A percentile compares a stretch with the other conserved stretches of the same genome.
These are phyloP conservation scores for Pseudocercospora cruenta DNA, from an alignment of 2,329 filamentous ascomycete species.

Conservation along the genomic window DNA sequence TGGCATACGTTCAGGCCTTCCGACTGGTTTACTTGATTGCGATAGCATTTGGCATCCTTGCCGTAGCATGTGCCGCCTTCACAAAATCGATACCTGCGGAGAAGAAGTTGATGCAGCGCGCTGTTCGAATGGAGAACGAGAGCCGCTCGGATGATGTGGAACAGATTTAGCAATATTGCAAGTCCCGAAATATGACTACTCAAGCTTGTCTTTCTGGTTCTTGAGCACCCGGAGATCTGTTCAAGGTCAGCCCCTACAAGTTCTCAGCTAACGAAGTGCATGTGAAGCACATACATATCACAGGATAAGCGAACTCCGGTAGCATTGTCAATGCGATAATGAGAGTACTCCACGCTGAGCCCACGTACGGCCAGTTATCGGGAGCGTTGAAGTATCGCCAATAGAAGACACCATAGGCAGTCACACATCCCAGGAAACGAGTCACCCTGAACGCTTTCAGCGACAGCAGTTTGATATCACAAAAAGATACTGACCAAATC, in stretches of 20 bases:
- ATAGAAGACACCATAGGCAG: conserved; percentile 44
- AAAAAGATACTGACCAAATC: conserved; percentile 40
- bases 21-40: conserved; percentile 21
- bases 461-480: neutral
- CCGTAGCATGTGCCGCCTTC: conserved; percentile 20
- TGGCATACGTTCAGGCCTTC: conserved; percentile 19
- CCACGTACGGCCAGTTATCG: conserved; percentile 46
- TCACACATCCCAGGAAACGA: conserved; percentile 44
- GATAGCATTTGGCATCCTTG: conserved; percentile 19
- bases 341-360: conserved; percentile 38
- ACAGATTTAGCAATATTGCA: neutral
- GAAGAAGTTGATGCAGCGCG: conserved; percentile 20
- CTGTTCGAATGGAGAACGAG: conserved; percentile 24
- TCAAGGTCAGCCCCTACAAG: neutral
- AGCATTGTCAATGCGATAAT: conserved; percentile 43
- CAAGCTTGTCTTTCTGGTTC: conserved; percentile 5
- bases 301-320: conserved; percentile 45
- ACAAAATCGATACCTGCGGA: conserved; percentile 20
- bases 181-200: neutral
- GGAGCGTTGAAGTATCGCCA: conserved; percentile 46
- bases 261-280: too few relatives aligned
- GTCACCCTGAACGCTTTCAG: conserved; percentile 40
- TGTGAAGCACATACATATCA: conserved; percentile 45
- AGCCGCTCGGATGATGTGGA: neutral
- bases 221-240: conserved; percentile 1